These are phyloP conservation scores for Eucalyptus marginata DNA, from an alignment of 345 rosid species.

Conservation along the genomic window DNA sequence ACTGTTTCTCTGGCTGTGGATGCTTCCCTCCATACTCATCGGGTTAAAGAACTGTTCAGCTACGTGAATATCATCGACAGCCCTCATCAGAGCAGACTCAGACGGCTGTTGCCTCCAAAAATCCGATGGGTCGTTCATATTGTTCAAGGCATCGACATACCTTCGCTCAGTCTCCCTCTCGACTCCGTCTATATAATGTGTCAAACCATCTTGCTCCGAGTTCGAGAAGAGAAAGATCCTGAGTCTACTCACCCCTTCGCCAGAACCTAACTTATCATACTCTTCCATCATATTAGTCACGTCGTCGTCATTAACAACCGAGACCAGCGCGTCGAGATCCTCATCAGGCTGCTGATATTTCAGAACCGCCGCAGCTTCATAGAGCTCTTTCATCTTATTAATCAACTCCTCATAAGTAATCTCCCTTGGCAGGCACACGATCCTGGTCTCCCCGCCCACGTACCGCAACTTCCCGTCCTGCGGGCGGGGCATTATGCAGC, in stretches of 20 bases:
- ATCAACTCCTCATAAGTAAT: constrained; percentile 70
- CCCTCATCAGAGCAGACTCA: constrained; percentile 23
- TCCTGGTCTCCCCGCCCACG: constrained; percentile 95
- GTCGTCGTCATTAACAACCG: constrained; percentile 93
- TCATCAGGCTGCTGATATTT: constrained; percentile 98
- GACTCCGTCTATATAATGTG: constrained; percentile 63
- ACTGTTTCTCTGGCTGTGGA: constrained; percentile 38
- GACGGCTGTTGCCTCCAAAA: constrained; percentile 42
- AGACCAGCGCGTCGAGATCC: constrained; percentile 98
- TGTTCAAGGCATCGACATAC: constrained; percentile 93
- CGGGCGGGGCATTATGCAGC: constrained; percentile 93
- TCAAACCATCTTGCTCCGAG: constrained; percentile 52
- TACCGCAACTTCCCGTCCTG: constrained; percentile 87
- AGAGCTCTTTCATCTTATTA: constrained; percentile 80
- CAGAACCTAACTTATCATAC: constrained; percentile 82
- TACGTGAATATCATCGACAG: constrained; percentile 11
- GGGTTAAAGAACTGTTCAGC: constrained; percentile 30
- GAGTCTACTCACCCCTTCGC: constrained; percentile 89
- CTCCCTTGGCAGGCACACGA: constrained; percentile 62
- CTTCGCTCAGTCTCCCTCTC: constrained; percentile 82
- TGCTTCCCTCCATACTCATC: constrained; percentile 44
- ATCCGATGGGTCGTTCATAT: constrained; percentile 60
- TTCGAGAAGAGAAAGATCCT: constrained; percentile 83
- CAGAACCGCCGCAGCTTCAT: constrained; percentile 61
- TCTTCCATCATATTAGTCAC: constrained; percentile 97